Base-by-base conservation (phyloP, 805 yeast genomes). In the Wickerhamiella dianesei region DNA sequence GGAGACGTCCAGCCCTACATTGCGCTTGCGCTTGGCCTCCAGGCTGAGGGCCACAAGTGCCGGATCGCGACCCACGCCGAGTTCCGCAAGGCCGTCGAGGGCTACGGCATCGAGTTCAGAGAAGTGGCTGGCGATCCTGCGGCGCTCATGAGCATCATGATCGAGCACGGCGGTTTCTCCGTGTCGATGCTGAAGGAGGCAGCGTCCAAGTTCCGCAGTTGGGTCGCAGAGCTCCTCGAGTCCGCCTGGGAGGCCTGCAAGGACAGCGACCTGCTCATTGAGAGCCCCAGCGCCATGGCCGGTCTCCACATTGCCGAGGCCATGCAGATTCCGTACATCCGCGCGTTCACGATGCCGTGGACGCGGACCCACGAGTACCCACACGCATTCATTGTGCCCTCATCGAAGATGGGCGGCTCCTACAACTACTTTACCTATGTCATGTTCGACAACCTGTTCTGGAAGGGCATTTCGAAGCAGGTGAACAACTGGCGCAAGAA, bases 341-440 rank as follows among this genome's bases (percentile, higher is more conserved):
- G 96, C 56, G 96, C 96, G 0, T 89, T 89, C 60, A 89, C 97
- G 0, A 89, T 89, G 97, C 97, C 97, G 0, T 89, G 97, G 97
- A 85, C 96, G 0, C 67, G 95, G 50, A 88, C 97, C 0, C 72
- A 94, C 54, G 94, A 96, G 0, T 89, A 89, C 60, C 96, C 96
- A 1, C 96, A 89, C 68, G 96, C 97, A 0, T 87, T 89, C 53
- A 77, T 88, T 60, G 95, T 85, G 5, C 96, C 97, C 0, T 96
- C 87, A 50, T 94, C 84, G 63, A 85, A 82, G 59, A 74, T 82
- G 61, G 96, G 96, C 9, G 96, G 96, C 2, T 81, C 88, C 8
- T 89, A 89, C 64, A 89, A 89, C 60, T 84, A 85, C 59, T 69
- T 89, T 66, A 87, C 96, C 0, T 95, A 89, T 64, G 89, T 87